These are phyloP conservation scores for Ogataea pignaliae DNA, from an alignment of 805 yeast species.

Conservation along the genomic window DNA sequence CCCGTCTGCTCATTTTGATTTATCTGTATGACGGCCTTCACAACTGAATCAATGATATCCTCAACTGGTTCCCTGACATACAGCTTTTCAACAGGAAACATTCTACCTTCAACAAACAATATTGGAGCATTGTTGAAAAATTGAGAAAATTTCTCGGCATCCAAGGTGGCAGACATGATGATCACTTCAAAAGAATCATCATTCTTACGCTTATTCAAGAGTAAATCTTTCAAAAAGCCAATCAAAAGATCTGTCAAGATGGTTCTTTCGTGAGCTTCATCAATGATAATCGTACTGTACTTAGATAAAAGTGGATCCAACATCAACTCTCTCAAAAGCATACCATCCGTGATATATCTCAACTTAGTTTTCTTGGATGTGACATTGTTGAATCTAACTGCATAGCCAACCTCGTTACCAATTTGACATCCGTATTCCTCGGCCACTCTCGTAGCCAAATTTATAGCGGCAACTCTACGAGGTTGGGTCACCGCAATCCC, in stretches of 20 bases:
- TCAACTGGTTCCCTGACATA: constrained; percentile 64
- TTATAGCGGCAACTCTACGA: constrained; percentile 95
- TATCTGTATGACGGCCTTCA: constrained; percentile 70
- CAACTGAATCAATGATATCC: constrained; percentile 77
- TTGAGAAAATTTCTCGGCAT: constrained; percentile 78
- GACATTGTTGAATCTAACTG: constrained; percentile 86
- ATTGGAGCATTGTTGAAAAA: constrained; percentile 83
- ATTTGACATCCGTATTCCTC: constrained; percentile 75
- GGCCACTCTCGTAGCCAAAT: constrained; percentile 87
- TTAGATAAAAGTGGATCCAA: constrained; percentile 56
- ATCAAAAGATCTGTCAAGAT: constrained; percentile 83
- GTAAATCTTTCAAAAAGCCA: constrained; percentile 77
- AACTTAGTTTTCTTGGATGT: constrained; percentile 54
- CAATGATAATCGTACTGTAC: constrained; percentile 77
- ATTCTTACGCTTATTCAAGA: constrained; percentile 43
- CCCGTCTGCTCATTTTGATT: constrained; percentile 80
- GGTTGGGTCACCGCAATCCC: constrained; percentile 93
- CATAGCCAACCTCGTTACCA: constrained; percentile 86
- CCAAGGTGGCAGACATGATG: constrained; percentile 95
- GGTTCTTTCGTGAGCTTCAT: constrained; percentile 98
- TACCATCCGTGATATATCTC: constrained; percentile 94
- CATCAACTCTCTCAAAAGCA: constrained; percentile 90
- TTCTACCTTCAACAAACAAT: constrained; percentile 82
- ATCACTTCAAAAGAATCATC: constrained; percentile 55
- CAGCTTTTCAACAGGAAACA: constrained; percentile 73